Evolutionary conservation across 75 land plant genomes (phyloP), one percentile per base, ranked within the genome.

Genomic region (Isoetes taiwanensis): DNA sequence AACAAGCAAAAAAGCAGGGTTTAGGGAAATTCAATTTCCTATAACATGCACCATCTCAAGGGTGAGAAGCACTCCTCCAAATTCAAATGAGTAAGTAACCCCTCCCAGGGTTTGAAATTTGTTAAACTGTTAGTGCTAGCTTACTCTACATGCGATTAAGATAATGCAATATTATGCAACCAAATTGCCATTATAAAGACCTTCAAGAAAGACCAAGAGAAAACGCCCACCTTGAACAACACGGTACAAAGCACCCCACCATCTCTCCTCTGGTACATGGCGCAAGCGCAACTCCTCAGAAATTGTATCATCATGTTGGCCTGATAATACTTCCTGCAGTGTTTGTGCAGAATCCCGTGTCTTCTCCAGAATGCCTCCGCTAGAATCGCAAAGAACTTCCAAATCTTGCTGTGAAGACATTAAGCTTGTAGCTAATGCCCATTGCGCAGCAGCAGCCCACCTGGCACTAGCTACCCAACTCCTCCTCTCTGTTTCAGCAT

Each of bases 381-480:
- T 56, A 34, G 65, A 61, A 30, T 76, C 76, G 24, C 76, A 46
- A 23, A 72, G 54, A 0, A 61, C 58, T 56, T 68, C 71, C 25
- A 93, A 71, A 43, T 81, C 76, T 41, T 75, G 69, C 4, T 81
- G 80, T 3, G 95, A 81, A 9, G 83, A 77, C 25, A 76, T 75
- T 17, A 93, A 74, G 46, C 74, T 87, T 57, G 77, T 63, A 70
- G 88, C 76, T 59, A 93, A 76, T 1, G 98, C 95, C 78, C 66
- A 81, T 41, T 79, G 95, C 3, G 98, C 82, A 35, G 98, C 98
- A 43, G 83, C 76, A 26, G 83, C 78, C 98, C 95, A 93, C 2
- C 85, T 73, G 14, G 98, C 73, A 33, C 95, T 79, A 19, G 85
- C 85, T 10, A 64, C 65, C 98, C 89, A 87, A 62, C 52, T 83